Conservation (phyloP, 768 basidiomycete species). For the Leccinum pellstonianum region DNA sequence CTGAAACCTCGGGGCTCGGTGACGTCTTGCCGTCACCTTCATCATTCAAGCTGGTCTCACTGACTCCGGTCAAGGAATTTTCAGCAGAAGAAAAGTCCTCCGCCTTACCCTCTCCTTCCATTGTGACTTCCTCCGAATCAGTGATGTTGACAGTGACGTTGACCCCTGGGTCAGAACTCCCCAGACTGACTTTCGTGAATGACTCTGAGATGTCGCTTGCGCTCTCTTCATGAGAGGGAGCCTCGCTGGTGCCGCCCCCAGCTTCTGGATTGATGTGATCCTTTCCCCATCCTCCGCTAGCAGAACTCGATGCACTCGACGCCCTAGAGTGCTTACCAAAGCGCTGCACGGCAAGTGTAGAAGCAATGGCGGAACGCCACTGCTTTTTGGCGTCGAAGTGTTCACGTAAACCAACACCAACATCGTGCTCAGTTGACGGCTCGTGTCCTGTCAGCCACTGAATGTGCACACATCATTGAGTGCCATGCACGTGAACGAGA, state of each 20-base stretch:
- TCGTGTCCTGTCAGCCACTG: conserved; percentile 75
- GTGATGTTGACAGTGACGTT: conserved; percentile 44
- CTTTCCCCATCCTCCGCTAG: conserved; percentile 39
- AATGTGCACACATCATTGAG: neutral
- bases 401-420: conserved; percentile 69
- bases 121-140: conserved; percentile 27
- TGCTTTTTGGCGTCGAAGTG: conserved; percentile 75
- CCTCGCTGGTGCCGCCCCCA: conserved; percentile 33
- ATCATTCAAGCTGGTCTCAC: conserved; percentile 17
- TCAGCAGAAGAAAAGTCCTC: conserved; percentile 20
- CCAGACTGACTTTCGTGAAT: conserved; percentile 30
- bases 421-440: conserved; percentile 70
- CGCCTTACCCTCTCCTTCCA: conserved; percentile 24
- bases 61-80: conserved; percentile 21
- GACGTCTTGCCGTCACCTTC: neutral
- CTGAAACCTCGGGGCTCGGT: conserved; percentile 1
- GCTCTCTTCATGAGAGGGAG: conserved; percentile 34
- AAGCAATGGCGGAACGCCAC: conserved; percentile 70
- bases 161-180: conserved; percentile 35
- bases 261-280: conserved; percentile 26
- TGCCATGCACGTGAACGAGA: neutral
- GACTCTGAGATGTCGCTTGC: conserved; percentile 21
- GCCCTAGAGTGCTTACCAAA: conserved; percentile 29
- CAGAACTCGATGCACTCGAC: conserved; percentile 29
- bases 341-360: conserved; percentile 41